Evolutionary conservation across 2,329 filamentous ascomycete genomes (phyloP).

Genomic region (Stromatinia cepivora): DNA sequence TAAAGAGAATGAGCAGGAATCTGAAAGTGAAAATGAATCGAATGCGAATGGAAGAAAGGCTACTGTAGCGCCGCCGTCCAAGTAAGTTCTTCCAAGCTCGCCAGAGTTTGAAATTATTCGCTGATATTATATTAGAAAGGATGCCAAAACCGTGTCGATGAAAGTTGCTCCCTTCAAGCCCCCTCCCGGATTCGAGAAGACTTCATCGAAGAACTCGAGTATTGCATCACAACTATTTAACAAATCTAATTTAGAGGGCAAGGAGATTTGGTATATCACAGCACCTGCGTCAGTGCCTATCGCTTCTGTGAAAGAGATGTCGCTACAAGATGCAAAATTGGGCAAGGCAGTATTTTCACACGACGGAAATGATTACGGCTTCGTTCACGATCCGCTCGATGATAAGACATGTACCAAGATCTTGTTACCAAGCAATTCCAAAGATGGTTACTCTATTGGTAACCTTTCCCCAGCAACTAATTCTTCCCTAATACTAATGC

Average conservation of each 20-base stretch:
- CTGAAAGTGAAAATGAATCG: constrained; percentile 18
- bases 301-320: constrained; percentile 63
- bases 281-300: constrained; percentile 70
- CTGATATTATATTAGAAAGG: constrained; percentile 17
- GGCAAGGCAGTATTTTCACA: constrained; percentile 60
- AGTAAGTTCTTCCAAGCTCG: constrained; percentile 22
- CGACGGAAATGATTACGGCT: constrained; percentile 62
- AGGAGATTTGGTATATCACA: constrained; percentile 80
- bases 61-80: constrained; percentile 8
- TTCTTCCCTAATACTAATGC: constrained; percentile 8
- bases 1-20: constrained; percentile 41
- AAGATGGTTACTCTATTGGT: constrained; percentile 57
- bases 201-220: constrained; percentile 25
- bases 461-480: constrained; percentile 27
- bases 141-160: constrained; percentile 26
- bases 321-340: constrained; percentile 57
- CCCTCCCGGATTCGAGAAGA: constrained; percentile 37
- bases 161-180: constrained; percentile 31
- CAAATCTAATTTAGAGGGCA: constrained; percentile 61
- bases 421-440: constrained; percentile 58
- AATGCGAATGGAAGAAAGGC: constrained; percentile 10
- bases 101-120: not conserved
- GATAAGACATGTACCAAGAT: constrained; percentile 57
- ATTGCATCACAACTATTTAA: constrained; percentile 52
- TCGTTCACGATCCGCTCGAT: constrained; percentile 54